Percentiles rank a stretch among this genome's conserved stretches.
phyloP scores from a whole-genome alignment of 495 filamentous ascomycete genomes.

The Podospora fimiseda region DNA sequence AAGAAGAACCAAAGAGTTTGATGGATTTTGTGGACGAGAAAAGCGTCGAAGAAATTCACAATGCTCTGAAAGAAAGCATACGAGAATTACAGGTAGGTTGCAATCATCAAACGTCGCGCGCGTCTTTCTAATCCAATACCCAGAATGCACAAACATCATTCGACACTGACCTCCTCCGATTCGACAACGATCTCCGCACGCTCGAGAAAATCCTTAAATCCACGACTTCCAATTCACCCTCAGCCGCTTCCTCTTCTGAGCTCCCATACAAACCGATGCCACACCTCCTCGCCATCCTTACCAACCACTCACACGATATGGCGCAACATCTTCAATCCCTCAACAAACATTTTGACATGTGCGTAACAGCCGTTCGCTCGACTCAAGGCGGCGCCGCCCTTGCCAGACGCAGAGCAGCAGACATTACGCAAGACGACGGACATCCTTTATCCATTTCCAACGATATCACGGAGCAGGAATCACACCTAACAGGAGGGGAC shows the following conservation, averaged over 20 bases:
- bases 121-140: too few species aligned
- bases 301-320: constrained; percentile 77
- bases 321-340: constrained; percentile 73
- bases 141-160: constrained; percentile 54
- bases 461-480: constrained; percentile 52
- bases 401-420: constrained; percentile 49
- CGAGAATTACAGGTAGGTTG: constrained; percentile 41
- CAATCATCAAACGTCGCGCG: too few species aligned
- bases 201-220: constrained; percentile 35
- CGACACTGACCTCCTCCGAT: constrained; percentile 54
- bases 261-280: constrained; percentile 51
- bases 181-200: constrained; percentile 53
- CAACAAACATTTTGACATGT: constrained; percentile 90
- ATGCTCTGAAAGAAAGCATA: constrained; percentile 62
- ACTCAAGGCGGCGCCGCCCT: constrained; percentile 85
- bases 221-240: constrained; percentile 27
- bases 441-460: constrained; percentile 53
- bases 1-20: constrained; percentile 62
- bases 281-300: constrained; percentile 61
- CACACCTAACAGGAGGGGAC: constrained; percentile 48
- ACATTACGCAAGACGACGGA: constrained; percentile 52
- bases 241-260: constrained; percentile 32
- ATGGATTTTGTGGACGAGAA: constrained; percentile 88
- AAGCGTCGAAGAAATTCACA: constrained; percentile 62
- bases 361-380: constrained; percentile 83